Evolutionary conservation across 441 rosid genomes (phyloP), one percentile per base, ranked within the genome.

Genomic region (Gossypium gossypioides): DNA sequence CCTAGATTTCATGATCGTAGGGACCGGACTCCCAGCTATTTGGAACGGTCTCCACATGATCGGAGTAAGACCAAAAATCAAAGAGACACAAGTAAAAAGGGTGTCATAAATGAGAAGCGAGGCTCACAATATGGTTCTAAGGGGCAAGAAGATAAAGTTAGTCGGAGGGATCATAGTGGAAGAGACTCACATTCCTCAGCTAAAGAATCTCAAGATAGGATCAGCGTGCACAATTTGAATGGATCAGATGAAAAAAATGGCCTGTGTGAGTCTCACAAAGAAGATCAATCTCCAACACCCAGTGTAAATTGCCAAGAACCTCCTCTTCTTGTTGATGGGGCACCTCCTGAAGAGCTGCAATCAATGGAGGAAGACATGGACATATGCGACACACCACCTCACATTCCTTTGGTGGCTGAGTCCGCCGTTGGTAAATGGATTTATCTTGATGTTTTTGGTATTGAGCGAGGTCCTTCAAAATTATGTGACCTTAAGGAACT

Each of bases 341-440:
- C 79, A 70, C 86, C 85, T 75, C 84, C 83, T 29, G 94, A 86
- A 83, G 98, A 90, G 81, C 82, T 88, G 81, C 85, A 78, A 21
- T 96, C 99, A 19, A 96, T 96, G 99, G 99, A 93, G 89, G 99
- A 93, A 84, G 99, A 96, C 84, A 96, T 96, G 99, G 99, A 96
- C 80, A 96, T 96, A 71, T 88, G 96, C 79, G 93, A 96, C 78
- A 96, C 99, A 2, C 99, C 99, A 25, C 99, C 99, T 64, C 97
- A 96, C 87, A 85, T 69, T 76, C 87, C 96, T 34, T 27, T 79
- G 52, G 81, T 81, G 61, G 79, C 85, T 58, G 97, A 91, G 78
- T 82, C 87, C 46, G 83, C 83, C 1, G 52, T 84, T 48, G 98
- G 97, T 71, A 91, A 86, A 82, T 96, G 99, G 99, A 82, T 88